Base-by-base conservation (phyloP, 2,329 filamentous ascomycete species). In the Aureobasidium leucospermi region DNA sequence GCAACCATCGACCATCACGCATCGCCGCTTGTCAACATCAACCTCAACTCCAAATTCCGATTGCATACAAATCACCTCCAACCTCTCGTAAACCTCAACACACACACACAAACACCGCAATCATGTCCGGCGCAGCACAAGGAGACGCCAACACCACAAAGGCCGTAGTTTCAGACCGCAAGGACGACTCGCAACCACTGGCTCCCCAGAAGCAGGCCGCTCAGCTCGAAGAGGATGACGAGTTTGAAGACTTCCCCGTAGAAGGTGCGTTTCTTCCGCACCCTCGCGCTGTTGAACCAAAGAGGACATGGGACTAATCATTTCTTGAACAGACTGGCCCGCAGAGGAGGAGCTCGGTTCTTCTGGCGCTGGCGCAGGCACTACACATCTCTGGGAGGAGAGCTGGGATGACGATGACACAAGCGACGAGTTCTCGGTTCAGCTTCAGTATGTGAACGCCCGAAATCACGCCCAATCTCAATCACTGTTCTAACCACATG, bases 401-500 rank as follows among this genome's bases (percentile, higher is more conserved):
- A 96, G 91, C 81, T 99, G 94, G 94, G 94, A 99, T 71, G 94
- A 99, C 70, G 93, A 97, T 73, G 94, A 97, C 76, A 94, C 90
- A 65, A 94, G 83, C 69, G 94, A 99, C 72, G 94, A 99, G 70
- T 99, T 99, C 74, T 94, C 91, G 11, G 84, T 89, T 69, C 93
- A 97, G 79, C 78, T 99, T 70, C 95, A 90, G 93, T 96, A 75
- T 41, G 53, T 58, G 8, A 10, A 7, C 15, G 11, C 31, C 2
- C 2, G n/a, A 5, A 7, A 13, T 41, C 6, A 6, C 15, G 3
- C 10, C 52, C 28, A n/a, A 43, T 39, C 28, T 19, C 3, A n/a
- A 7, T 6, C 9, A 19, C 1, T n/a, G 36, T 38, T 43, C 34
- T 34, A 46, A 38, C 52, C 10, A 28, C 60, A 68, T 56, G 62